phyloP scores from a whole-genome alignment of 768 basidiomycete genomes.

The Termitomyces sp. region DNA sequence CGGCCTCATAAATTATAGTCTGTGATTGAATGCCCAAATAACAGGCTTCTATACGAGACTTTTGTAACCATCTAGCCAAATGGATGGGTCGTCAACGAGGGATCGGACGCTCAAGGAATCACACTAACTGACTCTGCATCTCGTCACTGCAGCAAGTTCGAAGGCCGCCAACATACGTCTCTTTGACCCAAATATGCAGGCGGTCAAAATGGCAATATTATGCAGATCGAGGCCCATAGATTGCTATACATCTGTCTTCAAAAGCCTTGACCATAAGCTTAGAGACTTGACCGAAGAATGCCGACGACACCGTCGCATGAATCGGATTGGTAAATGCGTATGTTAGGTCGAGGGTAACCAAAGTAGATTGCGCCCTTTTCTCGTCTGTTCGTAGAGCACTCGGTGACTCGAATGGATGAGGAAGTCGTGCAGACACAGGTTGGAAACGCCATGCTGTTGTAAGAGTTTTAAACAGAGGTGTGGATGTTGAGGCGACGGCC shows the following conservation, averaged over 20 bases:
- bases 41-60: not conserved
- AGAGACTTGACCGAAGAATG: conserved; percentile 86
- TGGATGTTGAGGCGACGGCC: conserved; percentile 71
- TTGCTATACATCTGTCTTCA: conserved; percentile 71
- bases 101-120: not conserved
- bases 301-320: conserved; percentile 76
- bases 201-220: not conserved
- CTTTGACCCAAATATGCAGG: not conserved
- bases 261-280: conserved; percentile 91
- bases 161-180: not conserved
- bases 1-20: conserved; percentile 11
- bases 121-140: not conserved
- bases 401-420: conserved; percentile 27
- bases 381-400: conserved; percentile 1
- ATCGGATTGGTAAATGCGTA: conserved; percentile 88
- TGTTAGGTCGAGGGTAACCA: conserved; percentile 79
- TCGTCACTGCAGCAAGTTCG: not conserved
- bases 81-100: not conserved
- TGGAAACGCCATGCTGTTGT: conserved; percentile 74
- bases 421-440: conserved; percentile 42
- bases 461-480: conserved; percentile 70
- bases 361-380: conserved; percentile 48
- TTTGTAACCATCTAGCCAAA: not conserved
- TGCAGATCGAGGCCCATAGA: conserved; percentile 54
- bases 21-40: not conserved